Percentiles rank a stretch among this genome's conserved stretches.
Evolutionary conservation across 169 alveolate genomes (phyloP).

Genomic region (Plasmodium gaboni): DNA sequence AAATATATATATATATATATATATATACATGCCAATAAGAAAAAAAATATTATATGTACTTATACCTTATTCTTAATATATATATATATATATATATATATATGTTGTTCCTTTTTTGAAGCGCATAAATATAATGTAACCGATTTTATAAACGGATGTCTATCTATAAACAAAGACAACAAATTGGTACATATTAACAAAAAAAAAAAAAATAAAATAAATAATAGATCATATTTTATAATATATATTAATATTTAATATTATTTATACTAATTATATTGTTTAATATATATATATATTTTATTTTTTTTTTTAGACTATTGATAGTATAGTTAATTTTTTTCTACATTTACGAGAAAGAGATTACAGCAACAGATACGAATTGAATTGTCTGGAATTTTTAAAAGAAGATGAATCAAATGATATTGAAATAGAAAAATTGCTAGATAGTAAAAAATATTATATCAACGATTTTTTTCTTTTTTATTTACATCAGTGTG

Average conservation of each 20-base stretch:
- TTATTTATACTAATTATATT: too few species aligned
- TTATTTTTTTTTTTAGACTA: conserved; percentile 4
- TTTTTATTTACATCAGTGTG: conserved; percentile 55
- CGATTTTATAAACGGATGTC: conserved; percentile 44
- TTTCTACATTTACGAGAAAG: conserved; percentile 41
- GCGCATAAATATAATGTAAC: conserved; percentile 57
- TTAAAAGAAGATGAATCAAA: conserved; percentile 11
- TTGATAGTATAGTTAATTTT: conserved; percentile 17
- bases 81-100: neutral
- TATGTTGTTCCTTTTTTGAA: neutral
- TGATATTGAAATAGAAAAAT: neutral
- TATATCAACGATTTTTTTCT: conserved; percentile 43
- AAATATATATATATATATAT: neutral
- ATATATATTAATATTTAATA: neutral
- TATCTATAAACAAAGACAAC: conserved; percentile 15
- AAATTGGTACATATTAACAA: conserved; percentile 9
- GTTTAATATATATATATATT: neutral
- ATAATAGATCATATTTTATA: neutral
- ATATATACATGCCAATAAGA: neutral
- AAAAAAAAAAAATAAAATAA: neutral
- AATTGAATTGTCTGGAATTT: conserved; percentile 19
- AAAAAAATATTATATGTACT: neutral
- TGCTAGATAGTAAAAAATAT: conserved; percentile 10
- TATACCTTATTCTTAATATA: neutral
- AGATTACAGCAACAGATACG: conserved; percentile 23